phyloP scores from a whole-genome alignment of 352 stramenopile genomes.

The Pythium dissimile region DNA sequence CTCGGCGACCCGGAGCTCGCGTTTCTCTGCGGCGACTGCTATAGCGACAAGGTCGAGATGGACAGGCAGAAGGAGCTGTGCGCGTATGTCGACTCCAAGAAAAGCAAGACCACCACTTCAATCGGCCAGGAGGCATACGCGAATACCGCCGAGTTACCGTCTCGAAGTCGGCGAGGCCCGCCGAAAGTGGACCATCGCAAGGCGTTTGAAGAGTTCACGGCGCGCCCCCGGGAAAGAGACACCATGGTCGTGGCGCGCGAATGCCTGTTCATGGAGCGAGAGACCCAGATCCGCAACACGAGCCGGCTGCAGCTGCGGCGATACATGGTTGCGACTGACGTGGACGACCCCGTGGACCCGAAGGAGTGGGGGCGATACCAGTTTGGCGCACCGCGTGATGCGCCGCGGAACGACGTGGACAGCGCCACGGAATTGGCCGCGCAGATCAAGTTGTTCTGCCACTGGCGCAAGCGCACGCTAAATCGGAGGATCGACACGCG shows the following conservation, averaged over 20 bases:
- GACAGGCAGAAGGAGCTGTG: conserved; percentile 39
- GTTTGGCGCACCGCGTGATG: conserved; percentile 36
- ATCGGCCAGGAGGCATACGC: not conserved
- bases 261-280: conserved; percentile 53
- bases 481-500: conserved; percentile 36
- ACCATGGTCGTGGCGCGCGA: conserved; percentile 36
- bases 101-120: not conserved
- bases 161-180: conserved; percentile 27
- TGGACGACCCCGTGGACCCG: conserved; percentile 45
- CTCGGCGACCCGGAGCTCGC: conserved; percentile 55
- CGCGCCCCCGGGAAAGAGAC: conserved; percentile 38
- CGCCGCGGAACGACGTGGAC: conserved; percentile 47
- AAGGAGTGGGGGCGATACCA: conserved; percentile 66
- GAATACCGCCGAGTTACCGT: not conserved
- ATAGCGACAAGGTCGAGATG: conserved; percentile 47
- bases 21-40: conserved; percentile 64
- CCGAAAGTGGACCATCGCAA: conserved; percentile 51
- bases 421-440: conserved; percentile 41
- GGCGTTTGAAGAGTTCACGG: conserved; percentile 50
- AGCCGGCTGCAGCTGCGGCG: conserved; percentile 55
- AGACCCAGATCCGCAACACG: conserved; percentile 50
- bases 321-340: conserved; percentile 70
- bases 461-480: conserved; percentile 41
- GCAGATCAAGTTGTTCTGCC: conserved; percentile 55
- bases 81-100: conserved; percentile 23